Percentiles rank a stretch among this genome's conserved stretches.
phyloP scores from a whole-genome alignment of 1,284 basidiomycete genomes.

The Ceratobasidium papillatum region DNA sequence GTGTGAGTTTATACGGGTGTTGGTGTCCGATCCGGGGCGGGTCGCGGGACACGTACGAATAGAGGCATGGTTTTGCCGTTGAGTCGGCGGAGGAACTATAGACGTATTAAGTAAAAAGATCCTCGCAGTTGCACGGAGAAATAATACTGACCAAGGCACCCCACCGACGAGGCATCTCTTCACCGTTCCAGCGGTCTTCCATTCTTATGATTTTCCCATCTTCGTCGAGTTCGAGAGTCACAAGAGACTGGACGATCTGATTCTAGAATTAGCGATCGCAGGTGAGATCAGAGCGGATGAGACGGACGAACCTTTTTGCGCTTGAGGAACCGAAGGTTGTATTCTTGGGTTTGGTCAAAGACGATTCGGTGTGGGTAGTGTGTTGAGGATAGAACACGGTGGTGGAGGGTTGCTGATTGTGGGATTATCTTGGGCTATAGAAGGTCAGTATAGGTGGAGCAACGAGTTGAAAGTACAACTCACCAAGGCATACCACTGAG shows the following conservation, averaged over 20 bases:
- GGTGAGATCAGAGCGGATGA: neutral
- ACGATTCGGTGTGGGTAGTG: conserved; percentile 64
- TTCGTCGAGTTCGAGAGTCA: conserved; percentile 74
- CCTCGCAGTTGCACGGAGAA: neutral
- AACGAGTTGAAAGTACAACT: conserved; percentile 44
- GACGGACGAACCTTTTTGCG: conserved; percentile 60
- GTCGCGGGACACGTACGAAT: conserved; percentile 46
- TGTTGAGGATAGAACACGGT: conserved; percentile 67
- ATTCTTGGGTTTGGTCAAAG: conserved; percentile 69
- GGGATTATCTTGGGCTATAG: conserved; percentile 66
- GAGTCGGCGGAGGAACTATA: conserved; percentile 57
- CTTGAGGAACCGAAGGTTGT: conserved; percentile 63
- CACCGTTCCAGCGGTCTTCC: conserved; percentile 37
- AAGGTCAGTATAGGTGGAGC: neutral
- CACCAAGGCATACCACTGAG: conserved; percentile 72
- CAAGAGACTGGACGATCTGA: conserved; percentile 30
- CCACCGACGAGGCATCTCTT: conserved; percentile 30
- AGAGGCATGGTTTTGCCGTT: conserved; percentile 61
- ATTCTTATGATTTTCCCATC: conserved; percentile 86
- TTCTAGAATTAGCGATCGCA: neutral
- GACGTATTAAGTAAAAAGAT: neutral
- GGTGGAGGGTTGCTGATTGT: conserved; percentile 60
- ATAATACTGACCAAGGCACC: conserved; percentile 22
- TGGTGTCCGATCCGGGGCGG: neutral
- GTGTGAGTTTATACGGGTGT: conserved; percentile 4